Evolutionary conservation across 768 basidiomycete genomes (phyloP), one percentile per base, ranked within the genome.

Genomic region (Pulveroboletus frians): DNA sequence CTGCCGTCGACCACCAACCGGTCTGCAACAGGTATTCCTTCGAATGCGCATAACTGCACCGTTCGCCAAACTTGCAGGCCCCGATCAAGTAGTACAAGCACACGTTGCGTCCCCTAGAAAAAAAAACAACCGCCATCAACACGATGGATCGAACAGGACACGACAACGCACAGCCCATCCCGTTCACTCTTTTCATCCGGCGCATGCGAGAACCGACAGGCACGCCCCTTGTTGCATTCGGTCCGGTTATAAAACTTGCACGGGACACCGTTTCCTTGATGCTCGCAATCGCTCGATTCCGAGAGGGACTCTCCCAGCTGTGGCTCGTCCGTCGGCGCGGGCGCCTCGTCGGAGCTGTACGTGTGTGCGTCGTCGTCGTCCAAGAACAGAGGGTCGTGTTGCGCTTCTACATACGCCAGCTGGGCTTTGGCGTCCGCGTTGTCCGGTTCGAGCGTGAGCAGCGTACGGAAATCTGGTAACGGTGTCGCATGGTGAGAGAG

Each of bases 161-260:
- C 11, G n/a, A n/a, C n/a, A n/a, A 69, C 78, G 50, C 50, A 81
- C 81, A 80, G 61, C 11, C 73, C 70, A 53, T 83, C 77, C 17
- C 79, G 69, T 13, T 79, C 71, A 51, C 80, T 81, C 60, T 74
- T 77, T 36, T 70, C 57, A 51, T 82, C 79, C 0, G 80, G 79
- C 1, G 77, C 75, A 58, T 83, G 80, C 17, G 73, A 77, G 61
- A 69, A 80, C 15, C 49, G 49, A 54, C 81, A 83, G 2, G 53
- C 47, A 8, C 17, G 43, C 0, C 79, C 76, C 3, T 70, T 65
- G 9, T 50, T 60, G 56, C 80, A 81, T 0, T 76, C 76, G 15
- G 71, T 67, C 50, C 75, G 78, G 47, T 83, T 83, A 58, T 82
- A 80, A 58, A 76, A 78, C 39, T 74, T 69, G 59, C 81, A 83